Evolutionary conservation across 2,329 filamentous ascomycete species (phyloP).

Genomic region (Rutstroemia sp.): DNA sequence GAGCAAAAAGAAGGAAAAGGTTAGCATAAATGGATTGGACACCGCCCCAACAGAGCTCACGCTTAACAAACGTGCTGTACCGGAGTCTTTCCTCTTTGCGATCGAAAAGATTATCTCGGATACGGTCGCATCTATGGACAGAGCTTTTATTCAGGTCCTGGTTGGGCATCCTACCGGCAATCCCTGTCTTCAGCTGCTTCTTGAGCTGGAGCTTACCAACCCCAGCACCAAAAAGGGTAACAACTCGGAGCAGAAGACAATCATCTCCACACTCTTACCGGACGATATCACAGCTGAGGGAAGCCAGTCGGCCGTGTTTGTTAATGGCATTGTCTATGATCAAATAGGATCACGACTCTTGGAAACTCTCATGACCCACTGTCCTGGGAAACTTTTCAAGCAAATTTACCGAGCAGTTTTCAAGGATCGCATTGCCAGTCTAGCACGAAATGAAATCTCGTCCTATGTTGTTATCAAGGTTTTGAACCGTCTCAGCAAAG

Average conservation of each 20-base stretch:
- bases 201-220: constrained; percentile 76
- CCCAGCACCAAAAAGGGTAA: constrained; percentile 60
- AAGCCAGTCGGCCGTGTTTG: constrained; percentile 68
- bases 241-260: constrained; percentile 41
- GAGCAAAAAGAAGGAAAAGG: constrained; percentile 86
- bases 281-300: constrained; percentile 69
- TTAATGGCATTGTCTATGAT: constrained; percentile 85
- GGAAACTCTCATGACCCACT: constrained; percentile 74
- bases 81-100: constrained; percentile 68
- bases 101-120: constrained; percentile 76
- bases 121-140: constrained; percentile 66
- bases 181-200: constrained; percentile 81
- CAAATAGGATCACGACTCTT: constrained; percentile 82
- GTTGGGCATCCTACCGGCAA: constrained; percentile 88
- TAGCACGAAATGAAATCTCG: constrained; percentile 84
- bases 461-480: constrained; percentile 80
- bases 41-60: constrained; percentile 41
- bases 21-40: constrained; percentile 52
- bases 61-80: constrained; percentile 52
- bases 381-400: constrained; percentile 87
- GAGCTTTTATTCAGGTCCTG: constrained; percentile 72
- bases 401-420: constrained; percentile 74
- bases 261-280: constrained; percentile 72
- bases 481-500: constrained; percentile 75
- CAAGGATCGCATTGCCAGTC: constrained; percentile 67